A percentile compares a stretch with the other conserved stretches of the same genome.
phyloP scores from a whole-genome alignment of 1,284 basidiomycete genomes.

The Sporisorium scitamineum region DNA sequence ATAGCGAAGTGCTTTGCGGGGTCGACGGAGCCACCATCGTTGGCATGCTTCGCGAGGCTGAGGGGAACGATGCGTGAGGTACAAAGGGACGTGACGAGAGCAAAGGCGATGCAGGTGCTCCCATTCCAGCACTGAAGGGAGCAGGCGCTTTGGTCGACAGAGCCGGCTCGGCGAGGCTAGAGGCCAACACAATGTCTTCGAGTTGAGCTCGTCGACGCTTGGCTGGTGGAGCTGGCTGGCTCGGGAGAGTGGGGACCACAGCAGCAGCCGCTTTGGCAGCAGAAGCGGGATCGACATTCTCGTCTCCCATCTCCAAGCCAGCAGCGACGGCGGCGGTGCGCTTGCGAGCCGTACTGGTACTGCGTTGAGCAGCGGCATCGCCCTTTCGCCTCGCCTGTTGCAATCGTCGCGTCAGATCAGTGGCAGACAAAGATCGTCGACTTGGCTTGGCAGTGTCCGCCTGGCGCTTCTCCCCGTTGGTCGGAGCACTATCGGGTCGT shows the following conservation, averaged over 20 bases:
- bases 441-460: background rate
- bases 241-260: background rate
- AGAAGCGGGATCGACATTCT: slow-evolving; percentile 26
- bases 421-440: slow-evolving; percentile 37
- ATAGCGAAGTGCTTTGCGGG: slow-evolving; percentile 17
- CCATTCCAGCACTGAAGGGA: background rate
- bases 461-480: slow-evolving; percentile 19
- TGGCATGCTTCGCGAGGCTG: slow-evolving; percentile 23
- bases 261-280: slow-evolving; percentile 3
- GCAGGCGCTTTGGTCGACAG: slow-evolving; percentile 1
- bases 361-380: slow-evolving; percentile 15
- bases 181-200: slow-evolving; percentile 17
- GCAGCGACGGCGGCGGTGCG: slow-evolving; percentile 21
- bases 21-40: slow-evolving; percentile 31
- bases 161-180: slow-evolving; percentile 10
- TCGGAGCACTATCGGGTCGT: slow-evolving; percentile 7
- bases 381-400: slow-evolving; percentile 42
- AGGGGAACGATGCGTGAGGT: slow-evolving; percentile 30
- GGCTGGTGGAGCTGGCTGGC: slow-evolving; percentile 4
- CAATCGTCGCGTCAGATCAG: slow-evolving; percentile 44
- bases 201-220: slow-evolving; percentile 30
- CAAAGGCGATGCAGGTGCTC: slow-evolving; percentile 17
- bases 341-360: slow-evolving; percentile 17
- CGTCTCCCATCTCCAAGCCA: slow-evolving; percentile 15
- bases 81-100: slow-evolving; percentile 42